Evolutionary conservation across 768 basidiomycete genomes (phyloP), one percentile per base, ranked within the genome.

Genomic region (Naganishia friedmannii): DNA sequence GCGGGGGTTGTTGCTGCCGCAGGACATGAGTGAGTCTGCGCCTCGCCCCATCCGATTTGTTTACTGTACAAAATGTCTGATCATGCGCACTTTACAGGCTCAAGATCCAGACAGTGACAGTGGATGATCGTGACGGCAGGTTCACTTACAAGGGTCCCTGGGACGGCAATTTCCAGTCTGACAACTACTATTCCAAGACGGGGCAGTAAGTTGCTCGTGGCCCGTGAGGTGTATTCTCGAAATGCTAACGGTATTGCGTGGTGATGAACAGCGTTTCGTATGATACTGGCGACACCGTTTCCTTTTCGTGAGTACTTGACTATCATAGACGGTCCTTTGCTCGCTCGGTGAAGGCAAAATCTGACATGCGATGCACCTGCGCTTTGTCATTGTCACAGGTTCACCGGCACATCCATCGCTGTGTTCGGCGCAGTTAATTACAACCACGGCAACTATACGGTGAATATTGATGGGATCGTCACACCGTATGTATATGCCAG

Each of bases 401-500:
- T 70, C 21, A 39, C 15, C 3, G 70, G 70, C 12, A 53, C 53
- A 28, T 56, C 34, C 29, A 15, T 70, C 7, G 54, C 65, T 32
- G 70, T 67, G 8, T 66, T 46, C 21, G 70, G 70, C 9, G 70
- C 31, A 0, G 65, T 67, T 31, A 66, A 66, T n/a, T 57, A 37
- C 53, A 70, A 70, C 21, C 70, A 67, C 29, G 70, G 70, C 10
- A 26, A 53, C 15, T 70, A 70, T 31, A 28, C 42, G n/a, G 70
- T 58, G 15, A 53, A 17, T 2, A 19, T 70, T 26, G 70, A 70
- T 34, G 70, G 65, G 8, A 31, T 45, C 19, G 9, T 54, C 9
- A 51, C 31, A 42, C 26, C 45, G 67, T 68, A 31, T 4, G 66
- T 37, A 7, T 13, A 28, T 34, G 4, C 29, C 3, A 15, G 3